Evolutionary conservation across 73 alveolate species (phyloP), one percentile per base, ranked within the genome.

Genomic region (Paramecium pentaurelia): DNA sequence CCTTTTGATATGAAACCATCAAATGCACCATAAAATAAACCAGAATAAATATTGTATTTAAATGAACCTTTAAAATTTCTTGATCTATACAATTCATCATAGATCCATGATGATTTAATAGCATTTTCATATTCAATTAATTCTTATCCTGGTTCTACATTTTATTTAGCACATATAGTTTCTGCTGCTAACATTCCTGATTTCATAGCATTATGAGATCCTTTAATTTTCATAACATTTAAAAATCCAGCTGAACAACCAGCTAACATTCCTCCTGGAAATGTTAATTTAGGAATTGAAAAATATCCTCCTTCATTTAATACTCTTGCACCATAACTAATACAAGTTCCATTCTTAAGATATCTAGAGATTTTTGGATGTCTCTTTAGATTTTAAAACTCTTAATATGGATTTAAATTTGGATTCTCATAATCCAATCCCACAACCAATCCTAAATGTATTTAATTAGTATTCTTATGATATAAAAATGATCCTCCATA

Each of bases 161-260:
- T 92, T 28, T 89, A 95, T 27, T 64, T 60, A 18, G 75, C 92
- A 28, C 94, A 80, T 16, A 95, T 95, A 25, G 97, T 85, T 38
- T 97, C 98, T 14, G 99, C 99, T 27, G 99, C 99, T 7, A 97
- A 59, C 95, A 97, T 97, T 7, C 99, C 99, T 51, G 98, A 94
- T 92, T 97, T 97, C 95, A 97, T 97, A 3, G 99, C 98, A 91
- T 96, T 97, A 86, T 96, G 99, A 10, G 97, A 54, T 18, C 99
- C 99, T 86, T 98, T 98, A 77, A 98, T 98, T 86, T 98, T 97
- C 27, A 98, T 97, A 30, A 97, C 98, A 93, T 98, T 98, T 71
- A 98, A 83, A 94, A 97, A 96, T 22, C 99, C 99, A 47, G 99
- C 99, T 20, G 98, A 92, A 90, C 99, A 98, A 16, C 99, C 99